Evolutionary conservation across 495 filamentous ascomycete genomes (phyloP), one percentile per base, ranked within the genome.

Genomic region (Talaromyces thailandensis): DNA sequence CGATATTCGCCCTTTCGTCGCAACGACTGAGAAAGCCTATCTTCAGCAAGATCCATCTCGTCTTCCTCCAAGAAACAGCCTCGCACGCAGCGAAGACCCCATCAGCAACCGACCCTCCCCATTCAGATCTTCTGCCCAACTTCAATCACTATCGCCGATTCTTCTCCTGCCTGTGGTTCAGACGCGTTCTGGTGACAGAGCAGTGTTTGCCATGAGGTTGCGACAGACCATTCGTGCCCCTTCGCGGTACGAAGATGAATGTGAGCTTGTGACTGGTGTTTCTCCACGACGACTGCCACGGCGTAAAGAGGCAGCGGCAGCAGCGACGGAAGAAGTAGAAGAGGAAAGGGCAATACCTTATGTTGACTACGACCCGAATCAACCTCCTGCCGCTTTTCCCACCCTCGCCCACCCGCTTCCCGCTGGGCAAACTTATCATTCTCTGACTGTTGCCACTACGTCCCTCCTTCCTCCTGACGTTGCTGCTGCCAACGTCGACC

Each of bases 361-460:
- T 32, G 66, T 70, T 29, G 69, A 71, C n/a, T 80, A 71, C 48
- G 64, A 80, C 63, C 78, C 80, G 2, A 67, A 73, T 61, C 65
- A 75, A 3, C 72, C 72, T 28, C 74, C 75, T 45, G 77, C 77
- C 16, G 75, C 72, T 1, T 81, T 80, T 58, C 77, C 79, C 26
- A 79, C 69, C 23, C 58, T 79, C 14, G 66, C 71, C 25, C 60
- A 25, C 7, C 69, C 70, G 6, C 61, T 57, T 35, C 43, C 61
- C 28, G 37, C 23, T 35, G 31, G 31, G 14, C 40, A 23, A 9
- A 50, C n/a, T 37, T 25, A 8, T 26, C 32, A 16, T 28, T 55
- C 51, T 26, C 21, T 28, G 9, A 4, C 51, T 55, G 11, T 24
- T 6, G 21, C 43, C n/a, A 45, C 16, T 1, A 18, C 37, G 31